Evolutionary conservation across 139 green algal species (phyloP).

Genomic region (Chlamydomonas sp.): DNA sequence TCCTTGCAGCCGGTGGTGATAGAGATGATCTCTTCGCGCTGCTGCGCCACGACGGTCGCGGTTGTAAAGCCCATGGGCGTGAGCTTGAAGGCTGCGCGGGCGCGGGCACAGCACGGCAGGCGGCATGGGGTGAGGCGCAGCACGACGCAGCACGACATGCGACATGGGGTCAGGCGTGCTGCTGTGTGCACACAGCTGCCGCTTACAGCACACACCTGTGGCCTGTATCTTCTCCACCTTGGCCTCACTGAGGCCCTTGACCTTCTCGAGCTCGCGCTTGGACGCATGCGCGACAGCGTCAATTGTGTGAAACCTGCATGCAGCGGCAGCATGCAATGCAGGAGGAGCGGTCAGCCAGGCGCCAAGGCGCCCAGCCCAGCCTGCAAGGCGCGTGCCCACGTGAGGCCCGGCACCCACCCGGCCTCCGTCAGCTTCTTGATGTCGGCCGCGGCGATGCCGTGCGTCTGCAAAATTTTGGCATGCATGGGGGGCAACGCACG

Average conservation of each 20-base stretch:
- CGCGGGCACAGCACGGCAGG: neutral
- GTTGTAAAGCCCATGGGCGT: conserved; percentile 93
- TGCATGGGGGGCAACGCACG: neutral
- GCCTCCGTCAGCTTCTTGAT: conserved; percentile 94
- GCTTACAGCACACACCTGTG: conserved; percentile 4
- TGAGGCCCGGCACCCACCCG: conserved; percentile 31
- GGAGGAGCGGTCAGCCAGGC: too few species aligned
- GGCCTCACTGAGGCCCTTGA: conserved; percentile 94
- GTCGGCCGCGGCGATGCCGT: conserved; percentile 76
- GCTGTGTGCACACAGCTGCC: neutral
- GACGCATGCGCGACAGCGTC: conserved; percentile 71
- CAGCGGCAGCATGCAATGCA: too few species aligned
- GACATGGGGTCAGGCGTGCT: neutral
- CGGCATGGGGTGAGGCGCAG: neutral
- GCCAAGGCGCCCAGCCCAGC: neutral
- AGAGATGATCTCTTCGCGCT: conserved; percentile 73
- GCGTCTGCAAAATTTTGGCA: conserved; percentile 43
- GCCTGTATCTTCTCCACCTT: conserved; percentile 61
- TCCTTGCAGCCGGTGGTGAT: conserved; percentile 87
- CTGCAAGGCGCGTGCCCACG: neutral
- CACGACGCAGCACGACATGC: neutral
- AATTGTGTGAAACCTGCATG: conserved; percentile 55
- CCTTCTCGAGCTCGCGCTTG: conserved; percentile 71
- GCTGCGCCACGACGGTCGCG: conserved; percentile 68
- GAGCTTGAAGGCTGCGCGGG: conserved; percentile 74